Conservation (phyloP, 2,329 filamentous ascomycete genomes). For the Acrocalymma vagum region DNA sequence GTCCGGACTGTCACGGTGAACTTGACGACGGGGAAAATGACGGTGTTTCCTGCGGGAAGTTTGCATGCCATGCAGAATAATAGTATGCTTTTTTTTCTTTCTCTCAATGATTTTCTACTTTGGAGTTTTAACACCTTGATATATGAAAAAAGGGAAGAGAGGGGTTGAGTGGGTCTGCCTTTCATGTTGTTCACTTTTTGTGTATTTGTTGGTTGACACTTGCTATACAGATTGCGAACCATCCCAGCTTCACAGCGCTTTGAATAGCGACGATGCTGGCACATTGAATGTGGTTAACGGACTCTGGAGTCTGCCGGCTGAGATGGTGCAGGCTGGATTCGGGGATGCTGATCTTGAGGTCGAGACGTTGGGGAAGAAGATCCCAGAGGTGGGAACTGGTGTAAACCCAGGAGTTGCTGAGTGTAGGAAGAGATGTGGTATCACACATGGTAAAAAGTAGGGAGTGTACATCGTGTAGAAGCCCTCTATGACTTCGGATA, state of each 20-base stretch:
- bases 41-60: constrained; percentile 59
- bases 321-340: constrained; percentile 55
- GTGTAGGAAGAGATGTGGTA: constrained; percentile 49
- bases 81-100: constrained; percentile 43
- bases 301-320: constrained; percentile 50
- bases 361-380: constrained; percentile 36
- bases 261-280: constrained; percentile 60
- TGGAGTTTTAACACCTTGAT: constrained; percentile 1
- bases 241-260: constrained; percentile 58
- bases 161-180: too few relatives aligned
- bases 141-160: too few relatives aligned
- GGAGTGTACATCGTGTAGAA: too few relatives aligned
- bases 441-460: constrained; percentile 15
- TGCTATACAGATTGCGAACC: constrained; percentile 55
- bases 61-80: constrained; percentile 62
- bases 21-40: constrained; percentile 57
- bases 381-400: constrained; percentile 53
- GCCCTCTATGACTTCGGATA: too few relatives aligned
- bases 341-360: constrained; percentile 45
- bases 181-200: constrained; percentile 1
- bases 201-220: background rate
- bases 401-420: constrained; percentile 50
- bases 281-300: constrained; percentile 58
- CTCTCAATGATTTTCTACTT: constrained; percentile 1
- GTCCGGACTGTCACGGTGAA: constrained; percentile 52